Base-by-base conservation (phyloP, 257 asterid genomes). In the Plantago ovata region DNA sequence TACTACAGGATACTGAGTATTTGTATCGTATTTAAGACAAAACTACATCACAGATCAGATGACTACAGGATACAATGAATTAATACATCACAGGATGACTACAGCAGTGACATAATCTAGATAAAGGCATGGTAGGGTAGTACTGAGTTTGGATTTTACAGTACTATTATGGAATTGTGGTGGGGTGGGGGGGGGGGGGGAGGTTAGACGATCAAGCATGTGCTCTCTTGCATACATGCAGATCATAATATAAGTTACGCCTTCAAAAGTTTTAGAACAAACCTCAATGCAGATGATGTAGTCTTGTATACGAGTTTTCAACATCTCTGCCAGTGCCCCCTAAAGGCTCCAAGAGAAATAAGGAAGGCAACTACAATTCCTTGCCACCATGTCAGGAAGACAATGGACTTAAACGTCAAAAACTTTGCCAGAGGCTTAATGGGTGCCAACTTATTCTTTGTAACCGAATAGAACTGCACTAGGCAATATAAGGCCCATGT, bases 321-420 rank as follows among this genome's bases (percentile, higher is more conserved):
- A 56, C 51, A 78, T 87, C 75, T 77, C 80, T 0, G 91, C 97
- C 74, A 93, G 67, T 18, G 88, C 72, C 46, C 98, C 98, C 79
- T 74, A 66, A 93, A 78, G 55, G 97, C 87, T 71, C 98, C 98
- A 60, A 89, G 70, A 16, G 97, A 86, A 69, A 89, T 80, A 52
- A 93, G 95, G 69, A 88, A 92, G 14, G 98, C 97, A 71, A 92
- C 89, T 38, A 81, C 89, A 53, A 88, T 56, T 53, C 98, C 98
- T 88, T 92, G 97, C 98, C 97, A 92, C 98, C 98, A 92, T 20
- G 98, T 92, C 72, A 88, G 65, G 79, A 92, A 92, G 53, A 92
- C 93, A 64, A 92, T 89, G 1, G 94, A 93, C 87, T 93, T 93
- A 75, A 89, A 84, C 13, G 95, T 85, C 84, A 93, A 73, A 75